Base-by-base conservation (phyloP, 1,139 yeast species). In the Entelexis paramagnoliae region DNA sequence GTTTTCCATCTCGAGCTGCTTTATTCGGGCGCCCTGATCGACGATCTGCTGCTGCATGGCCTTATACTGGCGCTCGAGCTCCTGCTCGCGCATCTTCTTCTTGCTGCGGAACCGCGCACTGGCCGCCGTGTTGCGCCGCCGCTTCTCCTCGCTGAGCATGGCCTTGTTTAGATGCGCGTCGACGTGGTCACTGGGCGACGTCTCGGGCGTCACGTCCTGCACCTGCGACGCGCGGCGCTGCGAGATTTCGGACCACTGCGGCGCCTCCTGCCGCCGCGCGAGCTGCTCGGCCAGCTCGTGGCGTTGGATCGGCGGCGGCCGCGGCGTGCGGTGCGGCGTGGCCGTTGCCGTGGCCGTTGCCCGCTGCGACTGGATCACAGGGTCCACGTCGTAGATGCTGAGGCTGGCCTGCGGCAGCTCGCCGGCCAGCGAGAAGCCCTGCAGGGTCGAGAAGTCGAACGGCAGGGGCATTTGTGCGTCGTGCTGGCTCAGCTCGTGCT, bases 1-100 rank as follows among this genome's bases (percentile, higher is more conserved):
- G 71, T 87, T 87, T 68, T 87, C 96, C 83, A 83, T 80, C 67
- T 86, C 93, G 57, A 82, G 66, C 66, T 85, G 85, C 64, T 72
- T 73, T 45, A 80, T 74, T 60, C 80, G 79, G 54, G 73, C 68
- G 63, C 85, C 91, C 57, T 84, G 73, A 28, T 70, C 70, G 50
- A 72, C 72, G 24, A 85, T 79, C 60, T 77, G 66, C 33, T 82
- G 85, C 59, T 77, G 77, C 56, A 87, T 72, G 52, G 78, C 81
- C 60, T 74, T 72, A 19, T 86, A 73, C 52, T 76, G 78, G 43
- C 73, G 72, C 66, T 86, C 95, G 81, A 86, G 79, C 65, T 86
- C 89, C 65, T 81, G 87, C 66, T 87, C 95, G 63, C 84, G 81
- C 66, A 80, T 61, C 71, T 85, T 87, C 75, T 83, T 84, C 72